Conservation (phyloP, 441 rosid species). For the Codiaeum variegatum region DNA sequence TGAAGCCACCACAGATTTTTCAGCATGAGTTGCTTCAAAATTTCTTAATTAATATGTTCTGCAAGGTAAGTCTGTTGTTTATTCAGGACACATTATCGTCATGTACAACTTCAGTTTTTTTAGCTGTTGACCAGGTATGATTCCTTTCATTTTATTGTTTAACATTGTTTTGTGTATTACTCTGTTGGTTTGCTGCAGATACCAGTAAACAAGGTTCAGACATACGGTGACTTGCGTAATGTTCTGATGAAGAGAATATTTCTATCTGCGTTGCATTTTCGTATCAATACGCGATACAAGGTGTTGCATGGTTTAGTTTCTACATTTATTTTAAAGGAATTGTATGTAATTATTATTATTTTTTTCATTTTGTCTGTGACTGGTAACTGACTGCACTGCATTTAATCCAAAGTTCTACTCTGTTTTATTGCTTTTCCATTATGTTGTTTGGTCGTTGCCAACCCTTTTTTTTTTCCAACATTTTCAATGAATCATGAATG, state of each 20-base stretch:
- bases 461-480: background rate
- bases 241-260: constrained; percentile 99
- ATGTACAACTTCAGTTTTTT: background rate
- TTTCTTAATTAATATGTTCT: constrained; percentile 92
- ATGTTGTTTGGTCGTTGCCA: constrained; percentile 1
- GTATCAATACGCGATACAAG: constrained; percentile 97
- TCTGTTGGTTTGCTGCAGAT: constrained; percentile 53
- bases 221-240: constrained; percentile 87
- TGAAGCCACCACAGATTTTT: constrained; percentile 90
- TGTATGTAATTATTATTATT: background rate
- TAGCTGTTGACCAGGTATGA: background rate
- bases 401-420: background rate
- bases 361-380: constrained; percentile 7
- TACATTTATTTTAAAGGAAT: background rate
- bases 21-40: constrained; percentile 98
- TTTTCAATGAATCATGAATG: background rate
- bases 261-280: constrained; percentile 98
- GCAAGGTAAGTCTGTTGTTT: constrained; percentile 58
- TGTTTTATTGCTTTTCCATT: background rate
- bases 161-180: background rate
- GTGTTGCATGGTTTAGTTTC: constrained; percentile 29
- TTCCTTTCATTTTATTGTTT: background rate
- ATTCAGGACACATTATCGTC: background rate
- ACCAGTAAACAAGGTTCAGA: constrained; percentile 86
- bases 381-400: background rate